phyloP scores from a whole-genome alignment of 331 rosid species.

The Prunus yedoensis region DNA sequence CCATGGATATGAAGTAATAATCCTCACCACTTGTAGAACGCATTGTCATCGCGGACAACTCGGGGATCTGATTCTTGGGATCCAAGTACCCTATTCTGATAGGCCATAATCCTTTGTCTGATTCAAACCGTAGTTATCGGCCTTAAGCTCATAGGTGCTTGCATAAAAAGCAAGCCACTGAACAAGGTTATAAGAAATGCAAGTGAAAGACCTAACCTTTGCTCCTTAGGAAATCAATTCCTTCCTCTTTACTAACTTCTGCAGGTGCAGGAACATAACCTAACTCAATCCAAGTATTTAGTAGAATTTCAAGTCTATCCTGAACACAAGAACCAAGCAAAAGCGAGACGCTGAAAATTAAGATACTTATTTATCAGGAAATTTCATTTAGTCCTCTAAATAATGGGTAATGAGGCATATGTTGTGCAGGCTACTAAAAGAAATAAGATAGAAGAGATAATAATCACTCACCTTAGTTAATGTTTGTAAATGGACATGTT shows the following conservation, averaged over 20 bases:
- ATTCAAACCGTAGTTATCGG: conserved; percentile 26
- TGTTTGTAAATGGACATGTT: conserved; percentile 80
- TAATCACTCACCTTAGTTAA: conserved; percentile 62
- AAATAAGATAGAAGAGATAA: not conserved
- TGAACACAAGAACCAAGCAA: conserved; percentile 31
- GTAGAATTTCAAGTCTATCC: conserved; percentile 91
- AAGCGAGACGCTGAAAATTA: conserved; percentile 22
- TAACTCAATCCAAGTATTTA: conserved; percentile 71
- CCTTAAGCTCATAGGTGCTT: not conserved
- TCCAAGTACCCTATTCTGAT: conserved; percentile 80
- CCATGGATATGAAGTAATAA: conserved; percentile 62
- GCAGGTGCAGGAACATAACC: conserved; percentile 80
- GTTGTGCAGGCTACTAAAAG: not conserved
- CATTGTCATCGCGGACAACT: conserved; percentile 66
- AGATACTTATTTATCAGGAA: not conserved
- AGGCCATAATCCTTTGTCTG: conserved; percentile 66
- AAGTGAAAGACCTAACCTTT: conserved; percentile 46
- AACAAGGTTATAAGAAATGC: conserved; percentile 3
- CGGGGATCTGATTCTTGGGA: conserved; percentile 54
- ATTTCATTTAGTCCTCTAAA: not conserved
- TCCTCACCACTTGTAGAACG: conserved; percentile 47
- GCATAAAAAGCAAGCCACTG: conserved; percentile 17
- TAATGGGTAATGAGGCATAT: not conserved
- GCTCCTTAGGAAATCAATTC: conserved; percentile 55
- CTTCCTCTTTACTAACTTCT: conserved; percentile 81